Evolutionary conservation across 352 stramenopile species (phyloP).

Genomic region (Thalassiosira delicatula): DNA sequence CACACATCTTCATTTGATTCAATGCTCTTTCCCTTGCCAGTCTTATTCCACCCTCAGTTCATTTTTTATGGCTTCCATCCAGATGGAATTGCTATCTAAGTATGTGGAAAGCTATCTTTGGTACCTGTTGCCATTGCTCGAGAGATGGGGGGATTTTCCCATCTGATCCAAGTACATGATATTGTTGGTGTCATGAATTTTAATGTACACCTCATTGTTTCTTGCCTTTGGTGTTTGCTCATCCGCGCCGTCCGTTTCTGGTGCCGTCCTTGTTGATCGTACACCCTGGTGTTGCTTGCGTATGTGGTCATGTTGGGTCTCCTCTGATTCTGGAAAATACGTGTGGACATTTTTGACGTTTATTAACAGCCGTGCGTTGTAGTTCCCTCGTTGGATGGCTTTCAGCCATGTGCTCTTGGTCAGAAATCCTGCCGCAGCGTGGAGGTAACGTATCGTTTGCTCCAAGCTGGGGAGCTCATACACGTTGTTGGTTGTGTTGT

Average conservation of each 20-base stretch:
- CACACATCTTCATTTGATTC: not conserved
- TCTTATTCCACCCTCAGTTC: not conserved
- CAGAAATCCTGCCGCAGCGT: not conserved
- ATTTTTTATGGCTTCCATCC: conserved; percentile 26
- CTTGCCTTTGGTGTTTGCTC: not conserved
- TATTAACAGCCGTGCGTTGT: not conserved
- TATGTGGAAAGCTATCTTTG: conserved; percentile 55
- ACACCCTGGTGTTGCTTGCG: not conserved
- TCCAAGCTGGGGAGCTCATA: not conserved
- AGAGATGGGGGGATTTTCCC: conserved; percentile 27
- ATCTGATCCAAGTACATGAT: conserved; percentile 46
- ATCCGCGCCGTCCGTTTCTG: not conserved
- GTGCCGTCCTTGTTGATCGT: not conserved
- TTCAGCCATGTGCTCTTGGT: conserved; percentile 1
- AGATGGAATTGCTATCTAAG: conserved; percentile 56
- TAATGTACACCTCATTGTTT: not conserved
- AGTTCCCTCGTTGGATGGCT: not conserved
- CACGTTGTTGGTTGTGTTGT: not conserved
- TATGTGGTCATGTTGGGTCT: conserved; percentile 10
- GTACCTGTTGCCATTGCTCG: conserved; percentile 46
- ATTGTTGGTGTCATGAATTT: too few species aligned
- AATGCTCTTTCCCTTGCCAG: conserved; percentile 7
- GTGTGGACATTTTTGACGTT: too few species aligned
- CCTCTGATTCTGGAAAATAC: too few species aligned
- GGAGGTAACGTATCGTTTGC: not conserved